Conservation (phyloP, 371 early-diverging fungal genomes). For the Mucor mucedo region DNA sequence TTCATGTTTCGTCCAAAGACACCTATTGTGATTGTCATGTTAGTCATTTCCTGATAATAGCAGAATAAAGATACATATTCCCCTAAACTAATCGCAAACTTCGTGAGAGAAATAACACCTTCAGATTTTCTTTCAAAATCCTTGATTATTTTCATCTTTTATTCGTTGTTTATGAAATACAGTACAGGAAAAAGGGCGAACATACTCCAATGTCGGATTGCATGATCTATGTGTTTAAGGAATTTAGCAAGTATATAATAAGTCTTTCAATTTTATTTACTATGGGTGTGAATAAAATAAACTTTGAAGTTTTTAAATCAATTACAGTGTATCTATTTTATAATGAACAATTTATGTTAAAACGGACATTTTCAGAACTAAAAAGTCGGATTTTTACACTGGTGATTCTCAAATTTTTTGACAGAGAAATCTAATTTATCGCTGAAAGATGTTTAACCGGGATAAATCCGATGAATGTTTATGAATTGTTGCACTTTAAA, state of each 20-base stretch:
- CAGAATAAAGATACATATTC: constrained; percentile 10
- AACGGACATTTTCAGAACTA: too few relatives aligned
- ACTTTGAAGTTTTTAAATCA: constrained; percentile 18
- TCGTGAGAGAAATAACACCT: constrained; percentile 9
- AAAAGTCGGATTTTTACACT: too few relatives aligned
- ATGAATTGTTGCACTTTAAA: too few relatives aligned
- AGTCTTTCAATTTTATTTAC: constrained; percentile 19
- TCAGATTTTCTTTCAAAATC: constrained; percentile 16
- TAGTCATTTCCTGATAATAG: constrained; percentile 18
- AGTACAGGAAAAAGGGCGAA: too few relatives aligned
- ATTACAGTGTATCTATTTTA: too few relatives aligned
- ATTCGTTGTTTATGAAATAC: constrained; percentile 19
- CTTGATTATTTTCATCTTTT: constrained; percentile 14
- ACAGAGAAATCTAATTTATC: too few relatives aligned
- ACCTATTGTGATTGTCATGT: constrained; percentile 25
- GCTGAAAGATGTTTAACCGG: too few relatives aligned
- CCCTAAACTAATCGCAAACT: constrained; percentile 17
- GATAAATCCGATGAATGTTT: too few relatives aligned
- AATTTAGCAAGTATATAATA: constrained; percentile 14
- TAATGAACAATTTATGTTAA: too few relatives aligned
- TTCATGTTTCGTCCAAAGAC: constrained; percentile 22
- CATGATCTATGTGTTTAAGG: constrained; percentile 7
- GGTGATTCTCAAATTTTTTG: too few relatives aligned
- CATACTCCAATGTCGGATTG: constrained; percentile 23
- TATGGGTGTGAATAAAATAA: constrained; percentile 15